A percentile compares a stretch with the other conserved stretches of the same genome.
Evolutionary conservation across 192 early-diverging fungal genomes (phyloP).

Genomic region (Coemansia sp.): DNA sequence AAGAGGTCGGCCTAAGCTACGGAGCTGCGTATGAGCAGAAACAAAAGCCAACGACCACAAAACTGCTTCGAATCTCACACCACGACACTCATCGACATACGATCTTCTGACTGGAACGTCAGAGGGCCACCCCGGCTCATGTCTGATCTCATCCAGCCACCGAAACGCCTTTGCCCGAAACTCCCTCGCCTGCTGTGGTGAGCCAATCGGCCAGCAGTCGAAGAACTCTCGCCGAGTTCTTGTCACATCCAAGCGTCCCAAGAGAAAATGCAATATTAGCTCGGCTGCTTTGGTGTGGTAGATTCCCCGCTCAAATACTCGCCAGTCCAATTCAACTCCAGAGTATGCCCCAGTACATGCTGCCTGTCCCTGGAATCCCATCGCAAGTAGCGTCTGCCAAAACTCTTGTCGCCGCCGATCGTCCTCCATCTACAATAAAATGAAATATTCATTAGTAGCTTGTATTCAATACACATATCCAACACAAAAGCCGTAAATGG

Average conservation of each 20-base stretch:
- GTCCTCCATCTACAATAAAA: background rate
- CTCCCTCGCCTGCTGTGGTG: slow-evolving; percentile 60
- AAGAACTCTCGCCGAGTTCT: slow-evolving; percentile 52
- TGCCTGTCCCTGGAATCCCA: slow-evolving; percentile 42
- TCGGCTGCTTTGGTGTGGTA: slow-evolving; percentile 63
- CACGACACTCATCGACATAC: slow-evolving; percentile 55
- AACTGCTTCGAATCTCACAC: slow-evolving; percentile 41
- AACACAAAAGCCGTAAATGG: background rate
- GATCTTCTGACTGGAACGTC: slow-evolving; percentile 52
- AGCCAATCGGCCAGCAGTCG: slow-evolving; percentile 63
- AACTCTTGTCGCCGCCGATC: slow-evolving; percentile 30
- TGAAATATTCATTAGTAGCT: too few relatives aligned
- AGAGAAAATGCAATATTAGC: slow-evolving; percentile 62
- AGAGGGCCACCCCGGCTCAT: slow-evolving; percentile 20
- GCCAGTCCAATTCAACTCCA: slow-evolving; percentile 52
- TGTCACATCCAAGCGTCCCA: slow-evolving; percentile 45
- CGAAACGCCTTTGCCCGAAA: slow-evolving; percentile 63
- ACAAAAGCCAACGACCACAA: slow-evolving; percentile 36
- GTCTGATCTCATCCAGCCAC: slow-evolving; percentile 60
- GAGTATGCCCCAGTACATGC: slow-evolving; percentile 50
- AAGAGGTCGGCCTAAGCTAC: slow-evolving; percentile 1
- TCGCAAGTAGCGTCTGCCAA: slow-evolving; percentile 45
- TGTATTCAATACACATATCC: background rate
- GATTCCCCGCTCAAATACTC: slow-evolving; percentile 61
- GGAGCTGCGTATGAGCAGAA: slow-evolving; percentile 16